phyloP scores from a whole-genome alignment of 1,284 basidiomycete genomes.

The Rhodotorula sp. region DNA sequence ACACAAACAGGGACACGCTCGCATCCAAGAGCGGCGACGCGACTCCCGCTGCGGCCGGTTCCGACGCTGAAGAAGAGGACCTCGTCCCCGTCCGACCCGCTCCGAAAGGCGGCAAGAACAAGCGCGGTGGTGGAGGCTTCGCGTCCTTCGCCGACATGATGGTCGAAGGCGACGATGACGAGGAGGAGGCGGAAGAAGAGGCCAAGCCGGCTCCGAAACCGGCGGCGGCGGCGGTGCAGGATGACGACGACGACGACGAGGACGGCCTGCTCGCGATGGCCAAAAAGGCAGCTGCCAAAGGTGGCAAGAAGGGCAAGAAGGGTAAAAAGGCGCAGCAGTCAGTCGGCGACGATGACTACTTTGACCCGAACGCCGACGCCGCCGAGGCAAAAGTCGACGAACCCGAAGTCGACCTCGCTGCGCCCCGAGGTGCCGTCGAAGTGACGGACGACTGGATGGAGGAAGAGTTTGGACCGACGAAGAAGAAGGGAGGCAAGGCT shows the following conservation, averaged over 20 bases:
- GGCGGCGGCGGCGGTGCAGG: slow-evolving; percentile 45
- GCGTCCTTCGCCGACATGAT: slow-evolving; percentile 18
- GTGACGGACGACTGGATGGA: slow-evolving; percentile 61
- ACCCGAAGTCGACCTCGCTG: slow-evolving; percentile 52
- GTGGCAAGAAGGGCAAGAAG: slow-evolving; percentile 65
- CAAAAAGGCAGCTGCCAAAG: slow-evolving; percentile 65
- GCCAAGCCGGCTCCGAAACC: slow-evolving; percentile 53
- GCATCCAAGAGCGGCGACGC: slow-evolving; percentile 1
- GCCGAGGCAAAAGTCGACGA: slow-evolving; percentile 25
- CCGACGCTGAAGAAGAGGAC: slow-evolving; percentile 25
- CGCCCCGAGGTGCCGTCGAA: slow-evolving; percentile 56
- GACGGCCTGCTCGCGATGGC: slow-evolving; percentile 70
- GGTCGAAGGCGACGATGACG: slow-evolving; percentile 50
- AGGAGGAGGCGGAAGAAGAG: slow-evolving; percentile 55
- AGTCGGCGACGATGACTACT: slow-evolving; percentile 46
- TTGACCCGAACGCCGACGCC: slow-evolving; percentile 34
- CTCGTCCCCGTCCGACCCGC: neutral
- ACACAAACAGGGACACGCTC: slow-evolving; percentile 9
- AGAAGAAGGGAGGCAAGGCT: slow-evolving; percentile 57
- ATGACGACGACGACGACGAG: slow-evolving; percentile 58
- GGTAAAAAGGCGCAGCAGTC: slow-evolving; percentile 44
- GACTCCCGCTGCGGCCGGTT: neutral
- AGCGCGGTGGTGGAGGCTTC: slow-evolving; percentile 16
- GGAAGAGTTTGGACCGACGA: slow-evolving; percentile 65
- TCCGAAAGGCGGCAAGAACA: slow-evolving; percentile 12